phyloP scores from a whole-genome alignment of 192 early-diverging fungal species.

The Mortierella claussenii region DNA sequence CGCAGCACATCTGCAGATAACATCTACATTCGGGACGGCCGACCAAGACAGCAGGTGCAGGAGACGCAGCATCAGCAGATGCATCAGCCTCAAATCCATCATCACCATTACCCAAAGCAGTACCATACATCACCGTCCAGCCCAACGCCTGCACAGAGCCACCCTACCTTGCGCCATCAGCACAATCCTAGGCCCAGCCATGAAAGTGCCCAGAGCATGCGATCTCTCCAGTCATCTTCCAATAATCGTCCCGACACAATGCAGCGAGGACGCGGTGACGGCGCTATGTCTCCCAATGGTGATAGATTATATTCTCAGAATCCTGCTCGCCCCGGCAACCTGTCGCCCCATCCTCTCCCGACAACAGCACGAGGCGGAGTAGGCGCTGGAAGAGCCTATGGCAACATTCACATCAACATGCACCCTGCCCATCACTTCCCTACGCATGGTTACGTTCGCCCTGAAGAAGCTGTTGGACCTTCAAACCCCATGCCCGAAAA shows the following conservation, averaged over 20 bases:
- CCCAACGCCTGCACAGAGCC: neutral
- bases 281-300: neutral
- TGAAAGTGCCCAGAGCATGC: constrained; percentile 15
- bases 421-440: constrained; percentile 46
- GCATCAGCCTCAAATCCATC: constrained; percentile 1
- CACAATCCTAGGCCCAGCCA: constrained; percentile 23
- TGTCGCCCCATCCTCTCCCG: constrained; percentile 17
- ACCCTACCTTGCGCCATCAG: neutral
- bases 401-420: constrained; percentile 15
- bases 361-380: constrained; percentile 11
- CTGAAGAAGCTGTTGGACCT: constrained; percentile 46
- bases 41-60: neutral
- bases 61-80: constrained; percentile 1
- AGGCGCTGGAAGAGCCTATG: neutral
- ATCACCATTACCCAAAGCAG: constrained; percentile 3
- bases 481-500: constrained; percentile 51
- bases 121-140: neutral
- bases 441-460: constrained; percentile 35
- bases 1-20: constrained; percentile 34
- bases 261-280: neutral
- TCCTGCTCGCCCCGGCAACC: neutral
- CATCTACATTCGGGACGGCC: neutral
- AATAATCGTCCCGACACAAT: neutral
- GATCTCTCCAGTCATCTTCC: constrained; percentile 6
- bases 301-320: constrained; percentile 1